Evolutionary conservation across 306 rosid genomes (phyloP).

Genomic region (Echinosophora koreensis): DNA sequence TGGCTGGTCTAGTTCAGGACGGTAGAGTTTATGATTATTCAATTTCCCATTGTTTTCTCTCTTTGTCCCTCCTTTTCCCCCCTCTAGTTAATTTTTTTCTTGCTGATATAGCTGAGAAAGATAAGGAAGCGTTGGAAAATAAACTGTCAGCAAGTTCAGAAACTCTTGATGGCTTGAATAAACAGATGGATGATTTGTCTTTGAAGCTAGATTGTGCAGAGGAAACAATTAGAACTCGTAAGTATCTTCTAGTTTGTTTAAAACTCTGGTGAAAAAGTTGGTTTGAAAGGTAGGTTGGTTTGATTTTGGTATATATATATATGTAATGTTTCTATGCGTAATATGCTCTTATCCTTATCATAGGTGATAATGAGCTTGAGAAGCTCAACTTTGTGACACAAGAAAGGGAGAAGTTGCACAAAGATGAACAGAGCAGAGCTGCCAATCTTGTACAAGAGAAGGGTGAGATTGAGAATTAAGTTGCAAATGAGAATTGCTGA

Average conservation of each 20-base stretch:
- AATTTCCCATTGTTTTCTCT: not conserved
- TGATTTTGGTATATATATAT: not conserved
- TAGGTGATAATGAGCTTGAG: slow-evolving; percentile 76
- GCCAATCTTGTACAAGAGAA: slow-evolving; percentile 68
- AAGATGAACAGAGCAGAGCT: slow-evolving; percentile 64
- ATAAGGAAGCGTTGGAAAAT: slow-evolving; percentile 72
- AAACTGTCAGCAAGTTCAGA: slow-evolving; percentile 70
- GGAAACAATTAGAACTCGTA: slow-evolving; percentile 71
- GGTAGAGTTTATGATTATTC: slow-evolving; percentile 55
- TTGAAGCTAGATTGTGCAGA: slow-evolving; percentile 70
- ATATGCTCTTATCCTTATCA: slow-evolving; percentile 46
- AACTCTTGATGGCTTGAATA: slow-evolving; percentile 73
- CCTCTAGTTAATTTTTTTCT: slow-evolving; percentile 13
- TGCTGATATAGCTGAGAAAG: slow-evolving; percentile 74
- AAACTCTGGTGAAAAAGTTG: slow-evolving; percentile 20
- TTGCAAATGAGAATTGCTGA: slow-evolving; percentile 10
- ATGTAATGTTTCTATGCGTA: slow-evolving; percentile 30
- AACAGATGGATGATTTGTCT: slow-evolving; percentile 73
- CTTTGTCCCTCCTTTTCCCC: not conserved
- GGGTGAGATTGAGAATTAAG: slow-evolving; percentile 61
- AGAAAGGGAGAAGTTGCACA: slow-evolving; percentile 63
- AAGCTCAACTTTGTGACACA: slow-evolving; percentile 63
- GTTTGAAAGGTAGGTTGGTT: slow-evolving; percentile 18
- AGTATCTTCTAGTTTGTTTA: slow-evolving; percentile 44
- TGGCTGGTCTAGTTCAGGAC: slow-evolving; percentile 82